These are phyloP conservation scores for Ceratonia siliqua DNA, from an alignment of 306 rosid genomes.

Conservation along the genomic window DNA sequence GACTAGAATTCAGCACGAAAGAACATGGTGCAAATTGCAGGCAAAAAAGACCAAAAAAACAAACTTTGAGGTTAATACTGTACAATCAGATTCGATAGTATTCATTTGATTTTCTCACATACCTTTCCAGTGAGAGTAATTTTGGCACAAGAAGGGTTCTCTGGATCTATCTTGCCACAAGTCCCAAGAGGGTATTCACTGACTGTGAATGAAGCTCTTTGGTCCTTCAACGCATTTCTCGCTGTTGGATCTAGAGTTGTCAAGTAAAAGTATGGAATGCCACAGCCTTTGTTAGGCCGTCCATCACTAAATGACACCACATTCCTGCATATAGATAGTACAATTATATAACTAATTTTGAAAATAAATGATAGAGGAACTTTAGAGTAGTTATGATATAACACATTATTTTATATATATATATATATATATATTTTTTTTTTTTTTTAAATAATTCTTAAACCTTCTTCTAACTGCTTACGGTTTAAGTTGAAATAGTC, in stretches of 20 bases:
- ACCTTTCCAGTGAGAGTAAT: conserved; percentile 88
- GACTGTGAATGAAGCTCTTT: conserved; percentile 75
- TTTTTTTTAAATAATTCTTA: too few species aligned
- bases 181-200: conserved; percentile 87
- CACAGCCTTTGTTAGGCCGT: conserved; percentile 58
- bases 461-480: too few species aligned
- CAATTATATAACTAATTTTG: background rate
- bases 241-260: conserved; percentile 90
- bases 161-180: conserved; percentile 80
- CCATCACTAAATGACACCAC: conserved; percentile 94
- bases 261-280: conserved; percentile 90
- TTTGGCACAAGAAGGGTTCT: conserved; percentile 89
- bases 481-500: too few species aligned
- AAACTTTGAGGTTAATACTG: background rate
- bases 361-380: background rate
- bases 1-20: background rate
- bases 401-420: too few species aligned
- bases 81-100: background rate
- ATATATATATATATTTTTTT: too few species aligned
- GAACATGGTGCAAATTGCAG: background rate
- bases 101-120: conserved; percentile 21
- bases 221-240: conserved; percentile 59
- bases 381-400: background rate
- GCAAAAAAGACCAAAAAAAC: background rate
- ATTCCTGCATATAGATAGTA: conserved; percentile 54